phyloP scores from a whole-genome alignment of 306 rosid species.

The Vicia sativa region DNA sequence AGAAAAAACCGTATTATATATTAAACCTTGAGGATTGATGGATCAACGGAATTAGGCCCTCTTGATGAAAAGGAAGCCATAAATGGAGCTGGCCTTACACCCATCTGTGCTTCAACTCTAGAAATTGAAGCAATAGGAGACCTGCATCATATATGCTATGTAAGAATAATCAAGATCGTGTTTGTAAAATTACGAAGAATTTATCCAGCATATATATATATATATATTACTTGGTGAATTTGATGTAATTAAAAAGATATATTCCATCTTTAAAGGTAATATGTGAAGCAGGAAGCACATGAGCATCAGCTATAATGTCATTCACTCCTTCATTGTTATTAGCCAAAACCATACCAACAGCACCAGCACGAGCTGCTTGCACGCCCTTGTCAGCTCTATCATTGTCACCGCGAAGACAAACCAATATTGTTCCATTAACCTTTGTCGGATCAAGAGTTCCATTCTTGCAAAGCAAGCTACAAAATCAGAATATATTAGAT shows the following conservation, averaged over 20 bases:
- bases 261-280: slow-evolving; percentile 42
- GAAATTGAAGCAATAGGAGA: slow-evolving; percentile 57
- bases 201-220: not conserved
- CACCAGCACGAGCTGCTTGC: slow-evolving; percentile 50
- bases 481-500: not conserved
- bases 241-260: slow-evolving; percentile 48
- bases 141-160: slow-evolving; percentile 35
- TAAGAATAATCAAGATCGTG: not conserved
- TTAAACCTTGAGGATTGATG: slow-evolving; percentile 43
- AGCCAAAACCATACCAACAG: slow-evolving; percentile 69
- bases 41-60: slow-evolving; percentile 40
- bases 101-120: slow-evolving; percentile 45
- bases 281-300: slow-evolving; percentile 58
- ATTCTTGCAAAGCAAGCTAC: slow-evolving; percentile 45
- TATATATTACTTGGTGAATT: slow-evolving; percentile 53
- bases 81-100: slow-evolving; percentile 38
- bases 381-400: slow-evolving; percentile 46
- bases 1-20: not conserved
- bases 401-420: slow-evolving; percentile 52
- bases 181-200: not conserved
- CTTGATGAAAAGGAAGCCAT: slow-evolving; percentile 46
- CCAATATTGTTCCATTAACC: slow-evolving; percentile 67
- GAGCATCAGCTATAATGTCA: slow-evolving; percentile 45
- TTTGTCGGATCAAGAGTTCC: slow-evolving; percentile 55
- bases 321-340: slow-evolving; percentile 7